A percentile compares a stretch with the other conserved stretches of the same genome.
These are phyloP conservation scores for Seminavis robusta DNA, from an alignment of 108 stramenopile genomes.

Conservation along the genomic window DNA sequence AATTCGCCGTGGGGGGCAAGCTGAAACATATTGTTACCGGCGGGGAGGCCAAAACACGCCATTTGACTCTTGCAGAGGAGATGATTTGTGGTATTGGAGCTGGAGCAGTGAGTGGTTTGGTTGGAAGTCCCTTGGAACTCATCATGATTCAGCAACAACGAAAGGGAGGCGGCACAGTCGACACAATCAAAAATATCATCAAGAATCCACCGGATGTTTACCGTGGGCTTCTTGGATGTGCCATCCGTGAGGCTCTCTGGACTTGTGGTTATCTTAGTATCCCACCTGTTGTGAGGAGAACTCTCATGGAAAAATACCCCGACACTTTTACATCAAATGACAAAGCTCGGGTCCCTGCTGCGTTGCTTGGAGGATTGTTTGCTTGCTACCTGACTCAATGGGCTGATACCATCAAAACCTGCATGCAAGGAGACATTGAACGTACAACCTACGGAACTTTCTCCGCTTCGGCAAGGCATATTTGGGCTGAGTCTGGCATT, in stretches of 20 bases:
- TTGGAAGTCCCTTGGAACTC: slow-evolving; percentile 86
- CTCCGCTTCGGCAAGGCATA: slow-evolving; percentile 57
- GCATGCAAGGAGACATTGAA: slow-evolving; percentile 96
- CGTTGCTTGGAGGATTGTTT: slow-evolving; percentile 83
- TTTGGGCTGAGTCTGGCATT: slow-evolving; percentile 57
- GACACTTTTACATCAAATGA: slow-evolving; percentile 78
- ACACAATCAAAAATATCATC: slow-evolving; percentile 49
- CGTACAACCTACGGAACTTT: slow-evolving; percentile 74
- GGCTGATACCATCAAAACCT: slow-evolving; percentile 92
- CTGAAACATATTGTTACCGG: slow-evolving; percentile 63
- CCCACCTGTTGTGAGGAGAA: slow-evolving; percentile 80
- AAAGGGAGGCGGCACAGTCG: slow-evolving; percentile 63
- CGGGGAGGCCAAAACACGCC: slow-evolving; percentile 31
- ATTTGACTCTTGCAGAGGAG: slow-evolving; percentile 61
- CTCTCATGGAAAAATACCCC: slow-evolving; percentile 70
- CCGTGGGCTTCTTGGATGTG: slow-evolving; percentile 79
- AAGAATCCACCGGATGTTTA: slow-evolving; percentile 58
- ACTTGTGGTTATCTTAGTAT: slow-evolving; percentile 88
- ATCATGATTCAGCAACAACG: slow-evolving; percentile 97
- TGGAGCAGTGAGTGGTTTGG: slow-evolving; percentile 75
- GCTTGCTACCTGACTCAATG: slow-evolving; percentile 88
- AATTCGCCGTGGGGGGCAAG: slow-evolving; percentile 84
- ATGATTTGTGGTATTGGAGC: slow-evolving; percentile 81
- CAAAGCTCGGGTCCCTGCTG: slow-evolving; percentile 87
- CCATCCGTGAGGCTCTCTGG: slow-evolving; percentile 89